Evolutionary conservation across 2,329 filamentous ascomycete species (phyloP), one percentile per base, ranked within the genome.

Genomic region (Xylariaceae sp.): DNA sequence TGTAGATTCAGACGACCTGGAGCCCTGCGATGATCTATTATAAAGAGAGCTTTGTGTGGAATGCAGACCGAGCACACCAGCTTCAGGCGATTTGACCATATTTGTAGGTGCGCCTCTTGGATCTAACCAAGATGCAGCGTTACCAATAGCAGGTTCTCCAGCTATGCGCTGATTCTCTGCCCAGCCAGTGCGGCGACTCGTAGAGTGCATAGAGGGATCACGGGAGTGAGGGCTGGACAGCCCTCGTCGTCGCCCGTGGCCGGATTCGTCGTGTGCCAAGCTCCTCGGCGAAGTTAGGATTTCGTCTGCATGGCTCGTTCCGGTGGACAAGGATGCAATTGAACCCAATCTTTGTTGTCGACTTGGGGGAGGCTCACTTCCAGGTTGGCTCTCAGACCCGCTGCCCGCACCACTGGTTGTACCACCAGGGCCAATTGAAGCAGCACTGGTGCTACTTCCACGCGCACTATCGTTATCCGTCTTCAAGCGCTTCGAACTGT

Each of bases 261-360:
- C 43, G 10, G 20, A 36, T 18, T 67, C 57, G 6, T 79, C 78
- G 21, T 75, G 71, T 3, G 71, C 67, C 2, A 65, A 50, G 3
- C 66, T 60, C 29, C 67, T 71, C 2, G 80, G 79, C 4, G 80
- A 82, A 13, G 72, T 68, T 13, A 75, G 57, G 0, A 67, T 49
- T 1, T 80, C 80, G 15, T 82, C 78, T 1, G 72, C 59, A 3
- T 73, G 72, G 11, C 29, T 71, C 67, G 8, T 69, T 54, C 3
- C 72, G 64, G 9, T 70, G 2, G 73, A 68, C 11, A 73, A 67
- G 0, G 80, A 82, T 24, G 73, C 71, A 6, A 74, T 71, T 11
- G 81, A 83, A 36, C 74, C 74, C 36, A 81, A 65, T 39, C 80
- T 73, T 54, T 80, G 77, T 40, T 77, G 75, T 7, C 77, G 72